phyloP scores from a whole-genome alignment of 306 rosid genomes.

The Malus domestica region ASM211411v1 NC_041794.1:19120501-19121000 shows the following conservation, averaged over 20 bases:
- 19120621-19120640: constrained; percentile 24
- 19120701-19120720: constrained; percentile 41
- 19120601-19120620: constrained; percentile 17
- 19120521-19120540: background rate
- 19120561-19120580: constrained; percentile 18
- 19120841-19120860: constrained; percentile 23
- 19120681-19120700: constrained; percentile 26
- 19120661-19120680: constrained; percentile 31
- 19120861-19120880: constrained; percentile 18
- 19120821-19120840: constrained; percentile 12
- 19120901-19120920: constrained; percentile 4
- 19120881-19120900: constrained; percentile 13
- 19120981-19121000: constrained; percentile 15
- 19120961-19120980: constrained; percentile 17
- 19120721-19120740: constrained; percentile 70
- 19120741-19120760: constrained; percentile 39
- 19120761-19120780: constrained; percentile 32
- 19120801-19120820: constrained; percentile 10
- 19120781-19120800: constrained; percentile 9
- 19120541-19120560: constrained; percentile 5
- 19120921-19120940: constrained; percentile 1
- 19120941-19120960: background rate
- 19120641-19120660: constrained; percentile 29
- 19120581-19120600: constrained; percentile 20
- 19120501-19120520: constrained; percentile 18